These are phyloP conservation scores for Moricandia moricandioides DNA, from an alignment of 345 rosid genomes.

Conservation along the genomic window DNA sequence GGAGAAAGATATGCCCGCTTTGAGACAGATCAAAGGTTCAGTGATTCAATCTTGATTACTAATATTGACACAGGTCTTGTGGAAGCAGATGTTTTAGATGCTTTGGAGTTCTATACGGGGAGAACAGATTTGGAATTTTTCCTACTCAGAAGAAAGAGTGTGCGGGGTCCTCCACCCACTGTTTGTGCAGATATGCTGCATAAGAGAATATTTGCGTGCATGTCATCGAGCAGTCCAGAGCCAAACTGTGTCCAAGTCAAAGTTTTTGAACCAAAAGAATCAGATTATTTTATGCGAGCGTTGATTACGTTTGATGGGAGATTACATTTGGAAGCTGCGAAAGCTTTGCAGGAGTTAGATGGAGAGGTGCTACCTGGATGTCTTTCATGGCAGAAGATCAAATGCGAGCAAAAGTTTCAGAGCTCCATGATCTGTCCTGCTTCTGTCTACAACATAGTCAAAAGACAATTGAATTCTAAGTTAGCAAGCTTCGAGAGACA, in stretches of 20 bases:
- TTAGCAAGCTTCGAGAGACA: conserved; percentile 40
- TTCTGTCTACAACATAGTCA: conserved; percentile 56
- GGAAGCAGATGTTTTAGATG: conserved; percentile 61
- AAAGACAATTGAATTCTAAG: conserved; percentile 51
- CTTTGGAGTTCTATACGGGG: conserved; percentile 44
- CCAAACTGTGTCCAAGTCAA: conserved; percentile 51
- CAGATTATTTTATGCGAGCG: conserved; percentile 52
- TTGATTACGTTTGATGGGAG: conserved; percentile 71
- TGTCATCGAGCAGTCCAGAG: conserved; percentile 54
- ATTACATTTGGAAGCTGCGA: conserved; percentile 90
- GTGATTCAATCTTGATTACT: conserved; percentile 43
- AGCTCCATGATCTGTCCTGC: conserved; percentile 69
- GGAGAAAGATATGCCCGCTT: conserved; percentile 46
- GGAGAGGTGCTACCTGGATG: conserved; percentile 74
- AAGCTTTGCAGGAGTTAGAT: conserved; percentile 78
- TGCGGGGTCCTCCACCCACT: conserved; percentile 44
- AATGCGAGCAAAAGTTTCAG: conserved; percentile 72
- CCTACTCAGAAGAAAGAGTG: conserved; percentile 54
- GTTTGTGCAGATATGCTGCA: conserved; percentile 62
- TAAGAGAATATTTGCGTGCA: conserved; percentile 52
- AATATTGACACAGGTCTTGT: conserved; percentile 63
- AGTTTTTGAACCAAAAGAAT: conserved; percentile 55
- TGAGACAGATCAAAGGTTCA: conserved; percentile 37
- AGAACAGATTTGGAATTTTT: conserved; percentile 55
- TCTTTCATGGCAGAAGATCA: conserved; percentile 78